Conservation (phyloP, 768 basidiomycete genomes). For the Gyrodon lividus region DNA sequence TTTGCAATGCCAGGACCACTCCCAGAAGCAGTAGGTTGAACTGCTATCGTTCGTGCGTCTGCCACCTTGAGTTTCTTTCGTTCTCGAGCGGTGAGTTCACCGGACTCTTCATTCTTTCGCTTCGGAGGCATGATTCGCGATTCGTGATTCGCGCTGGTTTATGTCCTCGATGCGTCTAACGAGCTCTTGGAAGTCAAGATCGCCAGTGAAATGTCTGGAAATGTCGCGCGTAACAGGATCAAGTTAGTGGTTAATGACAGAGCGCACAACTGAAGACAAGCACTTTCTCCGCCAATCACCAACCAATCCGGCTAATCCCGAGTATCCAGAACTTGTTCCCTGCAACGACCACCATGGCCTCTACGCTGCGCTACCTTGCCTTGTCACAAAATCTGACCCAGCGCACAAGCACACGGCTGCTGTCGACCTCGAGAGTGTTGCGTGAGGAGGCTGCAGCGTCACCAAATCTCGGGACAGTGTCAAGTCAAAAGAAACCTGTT, state of each 20-base stretch:
- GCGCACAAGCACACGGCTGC: constrained; percentile 30
- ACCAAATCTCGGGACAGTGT: constrained; percentile 53
- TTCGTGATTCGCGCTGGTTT: constrained; percentile 28
- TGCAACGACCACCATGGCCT: constrained; percentile 33
- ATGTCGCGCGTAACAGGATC: constrained; percentile 7
- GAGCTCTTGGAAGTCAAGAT: background rate
- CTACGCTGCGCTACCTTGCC: constrained; percentile 31
- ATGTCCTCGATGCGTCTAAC: constrained; percentile 14
- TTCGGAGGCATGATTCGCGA: constrained; percentile 39
- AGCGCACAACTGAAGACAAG: background rate
- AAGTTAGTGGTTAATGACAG: constrained; percentile 2
- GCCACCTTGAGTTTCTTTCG: constrained; percentile 70
- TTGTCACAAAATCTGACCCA: constrained; percentile 15
- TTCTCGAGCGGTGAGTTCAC: constrained; percentile 41
- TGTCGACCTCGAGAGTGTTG: constrained; percentile 44
- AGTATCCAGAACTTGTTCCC: constrained; percentile 7
- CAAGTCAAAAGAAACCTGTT: constrained; percentile 68
- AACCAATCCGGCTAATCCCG: constrained; percentile 23
- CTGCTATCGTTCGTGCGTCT: constrained; percentile 63
- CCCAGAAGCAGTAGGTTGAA: constrained; percentile 41
- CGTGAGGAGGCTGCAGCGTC: constrained; percentile 41
- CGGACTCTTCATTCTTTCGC: constrained; percentile 34
- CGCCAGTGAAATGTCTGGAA: background rate
- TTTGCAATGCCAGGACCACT: constrained; percentile 8
- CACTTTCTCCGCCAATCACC: background rate